A percentile compares a stretch with the other conserved stretches of the same genome.
Conservation (phyloP, 2,329 filamentous ascomycete genomes). For the Peltaster fructicola region DNA sequence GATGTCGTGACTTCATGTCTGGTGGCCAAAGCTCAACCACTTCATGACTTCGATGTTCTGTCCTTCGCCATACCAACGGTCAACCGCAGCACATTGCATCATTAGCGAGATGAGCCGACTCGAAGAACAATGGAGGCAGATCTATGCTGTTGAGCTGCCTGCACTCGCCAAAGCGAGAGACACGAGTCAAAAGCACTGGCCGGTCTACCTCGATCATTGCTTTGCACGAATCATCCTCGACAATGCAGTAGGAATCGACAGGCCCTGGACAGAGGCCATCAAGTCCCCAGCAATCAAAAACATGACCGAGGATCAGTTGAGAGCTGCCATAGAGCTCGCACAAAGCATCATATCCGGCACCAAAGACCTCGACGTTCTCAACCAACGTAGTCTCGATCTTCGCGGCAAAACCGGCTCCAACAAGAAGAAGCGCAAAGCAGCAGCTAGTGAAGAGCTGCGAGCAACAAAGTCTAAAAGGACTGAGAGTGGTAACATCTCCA, state of each 20-base stretch:
- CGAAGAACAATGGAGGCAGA: conserved; percentile 11
- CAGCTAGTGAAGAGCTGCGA: too few species aligned
- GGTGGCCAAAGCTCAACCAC: too few species aligned
- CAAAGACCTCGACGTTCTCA: conserved; percentile 21
- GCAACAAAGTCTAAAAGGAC: too few species aligned
- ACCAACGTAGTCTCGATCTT: conserved; percentile 23
- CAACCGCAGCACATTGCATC: background rate
- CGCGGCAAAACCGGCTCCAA: too few species aligned
- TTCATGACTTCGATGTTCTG: too few species aligned
- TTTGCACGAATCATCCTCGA: conserved; percentile 30
- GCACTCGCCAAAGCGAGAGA: conserved; percentile 14
- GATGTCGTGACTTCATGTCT: too few species aligned
- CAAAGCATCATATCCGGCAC: conserved; percentile 21
- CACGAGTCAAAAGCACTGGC: conserved; percentile 22
- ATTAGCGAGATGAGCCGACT: conserved; percentile 5
- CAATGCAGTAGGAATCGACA: conserved; percentile 21
- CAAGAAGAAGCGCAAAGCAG: conserved; percentile 2
- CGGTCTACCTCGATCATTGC: conserved; percentile 27
- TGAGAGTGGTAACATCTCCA: too few species aligned
- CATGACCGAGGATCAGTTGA: conserved; percentile 24
- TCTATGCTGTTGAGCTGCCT: conserved; percentile 15
- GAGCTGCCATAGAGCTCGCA: conserved; percentile 21
- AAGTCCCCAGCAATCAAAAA: conserved; percentile 26
- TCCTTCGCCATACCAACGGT: too few species aligned
- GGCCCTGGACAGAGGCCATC: conserved; percentile 26